Evolutionary conservation across 2,329 filamentous ascomycete species (phyloP).

Genomic region (Trichoderma oligosporum): DNA sequence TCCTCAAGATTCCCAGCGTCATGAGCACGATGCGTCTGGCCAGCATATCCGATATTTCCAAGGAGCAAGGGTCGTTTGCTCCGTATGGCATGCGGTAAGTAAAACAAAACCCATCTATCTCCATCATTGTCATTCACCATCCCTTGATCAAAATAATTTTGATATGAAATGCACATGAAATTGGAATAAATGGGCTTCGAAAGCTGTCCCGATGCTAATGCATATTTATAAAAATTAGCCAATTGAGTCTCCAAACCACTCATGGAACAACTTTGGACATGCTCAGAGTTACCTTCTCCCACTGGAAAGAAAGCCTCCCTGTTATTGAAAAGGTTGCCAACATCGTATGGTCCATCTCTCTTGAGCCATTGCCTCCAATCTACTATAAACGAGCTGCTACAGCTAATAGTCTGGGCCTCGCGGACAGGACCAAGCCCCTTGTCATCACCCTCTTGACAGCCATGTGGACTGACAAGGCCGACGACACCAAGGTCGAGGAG

Average conservation of each 20-base stretch:
- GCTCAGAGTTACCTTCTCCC: background rate
- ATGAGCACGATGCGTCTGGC: slow-evolving; percentile 9
- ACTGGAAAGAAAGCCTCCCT: background rate
- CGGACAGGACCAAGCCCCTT: background rate
- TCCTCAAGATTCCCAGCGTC: background rate
- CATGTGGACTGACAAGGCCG: slow-evolving; percentile 1
- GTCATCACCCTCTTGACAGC: background rate
- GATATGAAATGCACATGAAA: no score
- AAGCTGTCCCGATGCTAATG: background rate
- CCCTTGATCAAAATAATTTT: no score
- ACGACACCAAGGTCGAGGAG: slow-evolving; percentile 3
- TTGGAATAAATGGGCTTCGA: no score
- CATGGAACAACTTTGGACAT: background rate
- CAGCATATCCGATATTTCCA: slow-evolving; percentile 4
- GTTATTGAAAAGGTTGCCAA: background rate
- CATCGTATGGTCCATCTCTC: slow-evolving; percentile 8
- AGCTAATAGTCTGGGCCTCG: background rate
- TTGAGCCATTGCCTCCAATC: background rate
- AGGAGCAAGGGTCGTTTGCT: background rate
- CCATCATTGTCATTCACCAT: background rate
- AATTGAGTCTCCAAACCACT: background rate
- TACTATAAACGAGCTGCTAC: background rate
- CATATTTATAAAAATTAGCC: background rate
- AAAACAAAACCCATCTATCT: background rate
- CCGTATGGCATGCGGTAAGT: slow-evolving; percentile 6